Evolutionary conservation across 805 yeast genomes (phyloP), one percentile per base, ranked within the genome.

Genomic region (Starmerella floricola): DNA sequence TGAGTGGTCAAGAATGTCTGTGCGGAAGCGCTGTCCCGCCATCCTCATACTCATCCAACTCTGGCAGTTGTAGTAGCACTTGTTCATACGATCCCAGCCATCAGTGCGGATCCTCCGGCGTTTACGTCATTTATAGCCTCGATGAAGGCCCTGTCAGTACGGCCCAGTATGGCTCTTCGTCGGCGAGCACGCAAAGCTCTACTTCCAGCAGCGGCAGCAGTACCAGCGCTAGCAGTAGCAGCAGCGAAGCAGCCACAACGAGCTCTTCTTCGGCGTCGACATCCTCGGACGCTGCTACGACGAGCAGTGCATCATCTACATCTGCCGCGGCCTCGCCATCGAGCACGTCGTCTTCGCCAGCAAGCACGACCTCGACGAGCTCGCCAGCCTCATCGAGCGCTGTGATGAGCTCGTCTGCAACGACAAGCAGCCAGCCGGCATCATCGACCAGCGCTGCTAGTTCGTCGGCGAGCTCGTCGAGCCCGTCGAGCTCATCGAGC

Each of bases 31-130:
- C 62, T 1, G 44, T 59, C 1, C 64, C 71, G 8, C 55, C 66
- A 3, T 67, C 74, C 3, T 41, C 46, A 37, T 49, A 56, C 10
- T 45, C 52, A 2, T 24, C 61, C 19, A n/a, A 10, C 13, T 55
- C 60, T 2, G 44, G 54, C 33, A 47, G 59, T 19, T 79, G 86
- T 60, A 47, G 56, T 38, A 45, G 53, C 1, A 30, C 52, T 4
- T 84, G 94, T 60, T 58, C 55, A 17, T 93, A 85, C n/a, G 84
- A 69, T 60, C 71, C 74, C 8, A 34, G 50, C 3, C 79, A 78
- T 41, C 62, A 47, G 8, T 83, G 94, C 60, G 86, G 86, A 50
- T 81, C 80, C 26, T 62, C 57, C 23, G 69, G 68, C 41, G 68
- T 69, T 50, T 60, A 46, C 57, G 40, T 58, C 45, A 51, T 63